Evolutionary conservation across 176 grass and related monocot species (phyloP).

Genomic region (Zoysia pacifica): DNA sequence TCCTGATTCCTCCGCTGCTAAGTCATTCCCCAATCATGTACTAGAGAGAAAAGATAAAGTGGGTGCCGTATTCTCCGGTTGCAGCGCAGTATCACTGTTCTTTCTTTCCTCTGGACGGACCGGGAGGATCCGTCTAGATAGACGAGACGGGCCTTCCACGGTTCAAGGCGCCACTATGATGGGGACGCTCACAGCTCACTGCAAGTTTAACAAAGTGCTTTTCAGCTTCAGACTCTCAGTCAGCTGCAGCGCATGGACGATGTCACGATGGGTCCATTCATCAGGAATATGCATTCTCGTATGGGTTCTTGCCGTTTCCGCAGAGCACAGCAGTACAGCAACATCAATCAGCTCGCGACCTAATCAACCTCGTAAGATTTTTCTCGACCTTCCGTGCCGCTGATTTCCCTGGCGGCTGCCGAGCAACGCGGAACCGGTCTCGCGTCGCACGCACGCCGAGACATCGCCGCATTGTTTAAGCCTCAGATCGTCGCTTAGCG

Average conservation of each 20-base stretch:
- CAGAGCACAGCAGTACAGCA: neutral
- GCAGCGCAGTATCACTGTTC: neutral
- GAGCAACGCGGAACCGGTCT: constrained; percentile 35
- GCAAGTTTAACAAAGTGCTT: neutral
- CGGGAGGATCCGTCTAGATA: constrained; percentile 10
- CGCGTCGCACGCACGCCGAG: neutral
- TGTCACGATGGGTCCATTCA: neutral
- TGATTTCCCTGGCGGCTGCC: constrained; percentile 32
- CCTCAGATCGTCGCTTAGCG: neutral
- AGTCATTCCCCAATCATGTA: constrained; percentile 43
- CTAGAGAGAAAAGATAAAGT: neutral
- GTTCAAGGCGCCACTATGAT: neutral
- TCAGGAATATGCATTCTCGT: neutral
- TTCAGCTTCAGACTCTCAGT: neutral
- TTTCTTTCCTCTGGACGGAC: neutral
- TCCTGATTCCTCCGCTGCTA: constrained; percentile 39
- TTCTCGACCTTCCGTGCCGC: constrained; percentile 23
- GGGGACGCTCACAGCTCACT: no score
- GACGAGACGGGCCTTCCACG: neutral
- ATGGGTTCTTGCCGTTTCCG: neutral
- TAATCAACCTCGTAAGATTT: no score
- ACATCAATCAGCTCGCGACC: no score
- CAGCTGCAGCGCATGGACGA: neutral
- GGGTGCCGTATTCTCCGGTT: neutral
- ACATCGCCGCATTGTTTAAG: neutral